A percentile compares a stretch with the other conserved stretches of the same genome.
Evolutionary conservation across 495 filamentous ascomycete genomes (phyloP).

Genomic region (Aspergillus carlsbadensis): DNA sequence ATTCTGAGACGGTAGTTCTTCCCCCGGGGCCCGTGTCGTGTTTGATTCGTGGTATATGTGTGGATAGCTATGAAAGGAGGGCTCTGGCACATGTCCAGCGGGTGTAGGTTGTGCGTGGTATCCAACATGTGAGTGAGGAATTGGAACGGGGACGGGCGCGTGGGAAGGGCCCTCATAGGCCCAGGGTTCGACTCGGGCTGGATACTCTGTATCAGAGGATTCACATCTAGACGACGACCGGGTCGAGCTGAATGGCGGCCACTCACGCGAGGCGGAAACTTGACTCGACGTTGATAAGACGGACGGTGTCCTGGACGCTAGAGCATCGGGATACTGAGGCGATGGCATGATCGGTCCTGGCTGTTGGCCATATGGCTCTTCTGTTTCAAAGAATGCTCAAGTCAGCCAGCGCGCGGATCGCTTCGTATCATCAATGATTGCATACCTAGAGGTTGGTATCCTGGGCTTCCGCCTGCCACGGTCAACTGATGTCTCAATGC

Average conservation of each 20-base stretch:
- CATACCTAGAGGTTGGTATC: slow-evolving; percentile 9
- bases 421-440: neutral
- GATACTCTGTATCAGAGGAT: slow-evolving; percentile 21
- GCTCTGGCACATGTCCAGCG: slow-evolving; percentile 10
- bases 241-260: slow-evolving; percentile 22
- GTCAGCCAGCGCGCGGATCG: neutral
- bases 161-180: slow-evolving; percentile 20
- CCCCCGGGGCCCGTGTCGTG: slow-evolving; percentile 10
- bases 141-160: slow-evolving; percentile 11
- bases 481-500: slow-evolving; percentile 43
- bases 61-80: slow-evolving; percentile 14
- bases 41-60: slow-evolving; percentile 15
- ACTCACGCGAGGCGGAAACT: slow-evolving; percentile 20
- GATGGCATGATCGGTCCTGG: slow-evolving; percentile 18
- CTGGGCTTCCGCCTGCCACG: slow-evolving; percentile 16
- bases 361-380: slow-evolving; percentile 18
- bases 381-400: slow-evolving; percentile 1
- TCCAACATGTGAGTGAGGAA: slow-evolving; percentile 11
- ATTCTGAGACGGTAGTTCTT: slow-evolving; percentile 11
- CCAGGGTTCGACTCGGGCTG: slow-evolving; percentile 22
- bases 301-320: slow-evolving; percentile 23
- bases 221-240: slow-evolving; percentile 21
- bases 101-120: slow-evolving; percentile 6
- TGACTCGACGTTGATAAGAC: slow-evolving; percentile 20
- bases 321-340: slow-evolving; percentile 17